These are phyloP conservation scores for Marchantia paleacea DNA, from an alignment of 225 moss, liverwort and hornwort genomes.

Conservation along the genomic window DNA sequence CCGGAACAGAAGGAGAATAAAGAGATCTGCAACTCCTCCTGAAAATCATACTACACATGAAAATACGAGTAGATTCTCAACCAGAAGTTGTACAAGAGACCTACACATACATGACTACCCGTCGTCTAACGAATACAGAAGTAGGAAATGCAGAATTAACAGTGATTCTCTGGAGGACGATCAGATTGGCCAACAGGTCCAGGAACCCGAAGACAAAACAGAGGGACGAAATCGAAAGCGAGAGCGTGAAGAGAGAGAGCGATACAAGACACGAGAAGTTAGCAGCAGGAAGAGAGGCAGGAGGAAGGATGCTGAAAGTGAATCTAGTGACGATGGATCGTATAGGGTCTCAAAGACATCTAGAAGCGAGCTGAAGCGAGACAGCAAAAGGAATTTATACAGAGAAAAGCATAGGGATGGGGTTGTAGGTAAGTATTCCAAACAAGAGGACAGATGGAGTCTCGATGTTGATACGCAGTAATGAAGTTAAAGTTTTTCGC, in stretches of 20 bases:
- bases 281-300: not conserved
- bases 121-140: not conserved
- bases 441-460: constrained; percentile 17
- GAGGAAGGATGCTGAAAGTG: not conserved
- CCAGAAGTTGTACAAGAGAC: not conserved
- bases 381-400: not conserved
- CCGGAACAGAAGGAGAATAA: not conserved
- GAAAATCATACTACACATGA: not conserved
- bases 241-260: not conserved
- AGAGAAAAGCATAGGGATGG: not conserved
- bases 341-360: not conserved
- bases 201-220: not conserved
- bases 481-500: not conserved
- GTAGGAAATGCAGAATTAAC: not conserved
- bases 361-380: not conserved
- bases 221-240: not conserved
- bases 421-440: not conserved
- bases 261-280: not conserved
- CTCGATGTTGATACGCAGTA: not conserved
- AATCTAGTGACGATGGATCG: too few species aligned
- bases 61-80: not conserved
- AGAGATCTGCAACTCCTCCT: not conserved
- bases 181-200: not conserved
- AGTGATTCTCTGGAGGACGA: not conserved
- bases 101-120: not conserved